Base-by-base conservation (phyloP, 768 basidiomycete genomes). In the Leccinum uliginosum region DNA sequence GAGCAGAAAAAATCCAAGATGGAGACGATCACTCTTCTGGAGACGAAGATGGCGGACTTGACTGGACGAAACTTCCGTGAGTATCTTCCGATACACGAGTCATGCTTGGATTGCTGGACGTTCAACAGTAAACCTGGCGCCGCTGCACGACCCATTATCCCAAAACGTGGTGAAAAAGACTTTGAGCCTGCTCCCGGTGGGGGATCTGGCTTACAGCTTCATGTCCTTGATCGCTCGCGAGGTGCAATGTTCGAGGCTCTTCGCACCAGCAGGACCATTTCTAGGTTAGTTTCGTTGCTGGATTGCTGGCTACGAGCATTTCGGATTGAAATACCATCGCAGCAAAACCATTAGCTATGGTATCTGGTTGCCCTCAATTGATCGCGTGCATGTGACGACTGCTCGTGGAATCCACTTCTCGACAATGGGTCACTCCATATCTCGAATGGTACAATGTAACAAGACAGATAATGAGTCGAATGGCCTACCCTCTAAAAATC, bases 141-240 rank as follows among this genome's bases (percentile, higher is more conserved):
- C 15, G 59, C 71, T 15, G 64, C 72, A 5, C 81, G 86, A 40
- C 89, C 89, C 3, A 77, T 89, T 6, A 95, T 99, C 51, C 97
- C 97, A 6, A 95, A 91, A 71, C 83, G 97, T 26, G 97, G 97
- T 2, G 97, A 98, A 73, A 98, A 99, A 69, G 95, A 98, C 61
- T 98, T 93, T 62, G 96, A 98, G 69, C 97, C 97, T 2, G 77
- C 78, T 62, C 65, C 75, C 21, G 76, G 75, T 9, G 67, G 82
- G 10, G 89, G 87, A 6, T 87, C 91, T 11, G 83, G 82, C 12
- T 75, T 92, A 12, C 97, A 98, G 66, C 73, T 84, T 26, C 87
- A 92, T 73, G 82, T 91, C 58, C 80, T 98, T 21, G 86, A 91
- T 54, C 80, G 85, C 29, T 82, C 92, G 47, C 75, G 96, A 54